A percentile compares a stretch with the other conserved stretches of the same genome.
Conservation (phyloP, 2,329 filamentous ascomycete species). For the Sporothrix humicola region DNA sequence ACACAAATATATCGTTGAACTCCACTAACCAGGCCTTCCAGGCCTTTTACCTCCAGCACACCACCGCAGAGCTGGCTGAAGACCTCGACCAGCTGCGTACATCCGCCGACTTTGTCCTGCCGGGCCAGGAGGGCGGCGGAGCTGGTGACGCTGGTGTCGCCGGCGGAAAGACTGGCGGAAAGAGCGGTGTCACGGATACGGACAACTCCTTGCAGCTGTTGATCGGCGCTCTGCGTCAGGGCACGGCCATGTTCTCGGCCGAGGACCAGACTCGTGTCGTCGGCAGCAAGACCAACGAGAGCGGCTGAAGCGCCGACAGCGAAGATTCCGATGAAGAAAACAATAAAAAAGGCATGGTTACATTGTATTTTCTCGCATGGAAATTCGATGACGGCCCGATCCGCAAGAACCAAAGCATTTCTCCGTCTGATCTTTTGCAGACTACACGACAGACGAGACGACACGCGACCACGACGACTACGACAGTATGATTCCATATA, state of each 20-base stretch:
- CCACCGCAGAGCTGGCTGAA: constrained; percentile 73
- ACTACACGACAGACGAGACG: background rate
- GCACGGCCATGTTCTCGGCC: constrained; percentile 63
- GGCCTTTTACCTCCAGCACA: constrained; percentile 70
- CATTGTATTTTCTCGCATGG: background rate
- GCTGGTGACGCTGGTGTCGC: constrained; percentile 57
- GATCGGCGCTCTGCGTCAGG: constrained; percentile 71
- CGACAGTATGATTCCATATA: background rate
- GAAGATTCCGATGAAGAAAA: no score
- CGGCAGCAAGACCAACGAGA: background rate
- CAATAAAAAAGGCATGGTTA: background rate
- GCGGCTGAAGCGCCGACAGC: background rate
- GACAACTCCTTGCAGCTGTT: constrained; percentile 56
- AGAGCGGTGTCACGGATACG: constrained; percentile 50
- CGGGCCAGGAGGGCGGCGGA: constrained; percentile 62
- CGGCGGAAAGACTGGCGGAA: background rate
- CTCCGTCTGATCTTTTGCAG: background rate
- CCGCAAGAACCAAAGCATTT: background rate
- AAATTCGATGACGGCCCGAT: background rate
- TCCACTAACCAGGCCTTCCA: constrained; percentile 38
- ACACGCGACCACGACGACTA: background rate
- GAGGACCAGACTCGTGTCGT: constrained; percentile 51
- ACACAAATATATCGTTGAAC: background rate
- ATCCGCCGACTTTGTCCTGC: constrained; percentile 70
- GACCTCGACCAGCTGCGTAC: constrained; percentile 73